A percentile compares a stretch with the other conserved stretches of the same genome.
phyloP scores from a whole-genome alignment of 176 grass and related monocot genomes.

The Hordeum vulgare region MorexV3_pseudomolecules_assembly NC_058523.1:440443583-440444082 shows the following conservation, averaged over 20 bases:
- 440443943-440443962: not conserved
- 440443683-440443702: not conserved
- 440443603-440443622: slow-evolving; percentile 71
- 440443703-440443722: slow-evolving; percentile 36
- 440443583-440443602: slow-evolving; percentile 70
- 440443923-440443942: slow-evolving; percentile 10
- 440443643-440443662: slow-evolving; percentile 69
- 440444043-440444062: not conserved
- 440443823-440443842: slow-evolving; percentile 18
- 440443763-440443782: not conserved
- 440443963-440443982: not conserved
- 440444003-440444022: not conserved
- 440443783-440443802: not conserved
- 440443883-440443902: slow-evolving; percentile 15
- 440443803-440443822: slow-evolving; percentile 26
- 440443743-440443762: slow-evolving; percentile 23
- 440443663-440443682: slow-evolving; percentile 36
- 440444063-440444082: too few species aligned
- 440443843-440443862: slow-evolving; percentile 2
- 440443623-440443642: slow-evolving; percentile 59
- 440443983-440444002: not conserved
- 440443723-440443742: slow-evolving; percentile 24
- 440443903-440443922: not conserved
- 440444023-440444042: not conserved
- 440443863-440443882: not conserved